A percentile compares a stretch with the other conserved stretches of the same genome.
Conservation (phyloP, 75 land plant genomes). For the Picea glauca region DNA sequence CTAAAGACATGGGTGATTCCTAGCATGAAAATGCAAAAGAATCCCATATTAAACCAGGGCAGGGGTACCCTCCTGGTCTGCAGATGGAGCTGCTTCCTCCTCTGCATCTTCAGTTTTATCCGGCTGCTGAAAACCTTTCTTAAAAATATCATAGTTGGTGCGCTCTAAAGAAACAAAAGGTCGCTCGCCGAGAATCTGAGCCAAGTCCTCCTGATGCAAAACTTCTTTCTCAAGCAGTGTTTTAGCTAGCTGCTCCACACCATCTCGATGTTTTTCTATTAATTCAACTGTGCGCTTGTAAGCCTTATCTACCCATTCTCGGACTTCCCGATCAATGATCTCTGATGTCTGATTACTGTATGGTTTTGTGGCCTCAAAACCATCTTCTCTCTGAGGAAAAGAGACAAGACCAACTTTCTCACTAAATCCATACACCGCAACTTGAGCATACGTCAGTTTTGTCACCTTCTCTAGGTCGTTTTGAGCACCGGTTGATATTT, state of each 20-base stretch:
- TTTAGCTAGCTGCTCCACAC: conserved; percentile 41
- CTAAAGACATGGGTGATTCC: too few relatives aligned
- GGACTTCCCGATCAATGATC: conserved; percentile 46
- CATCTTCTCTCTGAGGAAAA: conserved; percentile 47
- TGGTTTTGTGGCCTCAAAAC: conserved; percentile 39
- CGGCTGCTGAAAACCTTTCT: conserved; percentile 24
- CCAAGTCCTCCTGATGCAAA: conserved; percentile 44
- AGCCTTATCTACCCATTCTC: conserved; percentile 36
- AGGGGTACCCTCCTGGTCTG: too few relatives aligned
- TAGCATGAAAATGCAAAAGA: too few relatives aligned
- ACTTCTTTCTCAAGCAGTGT: conserved; percentile 40
- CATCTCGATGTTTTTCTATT: conserved; percentile 28
- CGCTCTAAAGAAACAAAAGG: conserved; percentile 35
- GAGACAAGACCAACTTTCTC: conserved; percentile 54
- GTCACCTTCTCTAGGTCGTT: conserved; percentile 51
- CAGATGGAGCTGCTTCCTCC: background rate
- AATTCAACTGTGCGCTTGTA: conserved; percentile 31
- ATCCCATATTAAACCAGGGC: too few relatives aligned
- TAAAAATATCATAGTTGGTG: conserved; percentile 38
- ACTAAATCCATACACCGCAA: conserved; percentile 54
- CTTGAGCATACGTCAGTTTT: conserved; percentile 51
- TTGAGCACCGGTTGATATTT: conserved; percentile 52
- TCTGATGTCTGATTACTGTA: conserved; percentile 47
- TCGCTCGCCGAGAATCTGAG: conserved; percentile 32
- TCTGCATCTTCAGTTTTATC: conserved; percentile 7